Conservation (phyloP, 495 filamentous ascomycete species). For the Tetracladium setigerum region DNA sequence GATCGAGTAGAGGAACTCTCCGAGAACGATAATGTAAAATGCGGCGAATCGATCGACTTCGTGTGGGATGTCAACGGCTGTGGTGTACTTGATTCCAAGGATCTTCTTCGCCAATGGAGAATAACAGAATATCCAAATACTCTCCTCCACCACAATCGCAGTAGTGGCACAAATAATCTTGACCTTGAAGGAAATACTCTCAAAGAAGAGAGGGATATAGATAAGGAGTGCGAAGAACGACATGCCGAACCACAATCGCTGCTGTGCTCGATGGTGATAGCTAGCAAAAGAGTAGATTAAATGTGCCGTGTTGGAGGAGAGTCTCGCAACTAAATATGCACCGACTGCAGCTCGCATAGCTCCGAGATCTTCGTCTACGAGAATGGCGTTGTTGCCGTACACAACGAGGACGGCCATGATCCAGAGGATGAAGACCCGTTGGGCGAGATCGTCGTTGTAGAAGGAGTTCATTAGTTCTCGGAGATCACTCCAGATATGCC, state of each 20-base stretch:
- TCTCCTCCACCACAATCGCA: slow-evolving; percentile 28
- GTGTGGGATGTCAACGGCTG: slow-evolving; percentile 37
- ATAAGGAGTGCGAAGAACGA: slow-evolving; percentile 22
- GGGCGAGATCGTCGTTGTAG: slow-evolving; percentile 40
- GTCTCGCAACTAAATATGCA: slow-evolving; percentile 30
- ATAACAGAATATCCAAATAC: slow-evolving; percentile 28
- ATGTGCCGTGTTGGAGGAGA: slow-evolving; percentile 18
- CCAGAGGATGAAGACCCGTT: slow-evolving; percentile 38
- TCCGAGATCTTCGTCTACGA: slow-evolving; percentile 32
- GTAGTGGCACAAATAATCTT: slow-evolving; percentile 34
- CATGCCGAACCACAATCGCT: slow-evolving; percentile 25
- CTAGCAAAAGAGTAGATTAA: slow-evolving; percentile 30
- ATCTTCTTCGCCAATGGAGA: slow-evolving; percentile 28
- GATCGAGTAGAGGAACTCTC: slow-evolving; percentile 38
- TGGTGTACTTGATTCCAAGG: slow-evolving; percentile 29
- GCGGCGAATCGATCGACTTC: slow-evolving; percentile 40
- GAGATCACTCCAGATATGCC: slow-evolving; percentile 42
- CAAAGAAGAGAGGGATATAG: slow-evolving; percentile 33
- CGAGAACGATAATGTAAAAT: slow-evolving; percentile 43
- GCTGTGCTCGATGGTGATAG: slow-evolving; percentile 32
- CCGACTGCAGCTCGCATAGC: slow-evolving; percentile 34
- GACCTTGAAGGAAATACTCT: slow-evolving; percentile 26
- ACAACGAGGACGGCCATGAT: slow-evolving; percentile 37
- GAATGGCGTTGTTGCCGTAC: slow-evolving; percentile 40
- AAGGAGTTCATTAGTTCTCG: slow-evolving; percentile 42